Conservation (phyloP, 495 filamentous ascomycete genomes). For the Podospora bellae-mahoneyi region DNA sequence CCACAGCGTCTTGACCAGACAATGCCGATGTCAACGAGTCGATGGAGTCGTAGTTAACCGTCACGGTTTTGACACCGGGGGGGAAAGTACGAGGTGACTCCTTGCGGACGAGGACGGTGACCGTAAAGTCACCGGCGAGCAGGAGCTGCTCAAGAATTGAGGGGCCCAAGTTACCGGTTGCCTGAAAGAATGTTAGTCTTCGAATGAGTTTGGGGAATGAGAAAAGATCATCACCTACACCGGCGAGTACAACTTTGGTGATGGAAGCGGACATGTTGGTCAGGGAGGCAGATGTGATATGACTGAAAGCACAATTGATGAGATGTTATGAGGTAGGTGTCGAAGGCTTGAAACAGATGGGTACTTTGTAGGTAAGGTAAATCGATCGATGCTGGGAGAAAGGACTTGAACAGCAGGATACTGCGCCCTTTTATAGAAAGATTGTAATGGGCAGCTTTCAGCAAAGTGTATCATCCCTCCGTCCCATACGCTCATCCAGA, state of each 20-base stretch:
- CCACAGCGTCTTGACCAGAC: slow-evolving; percentile 51
- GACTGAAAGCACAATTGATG: not conserved
- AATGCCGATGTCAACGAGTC: slow-evolving; percentile 49
- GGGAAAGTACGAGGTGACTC: slow-evolving; percentile 36
- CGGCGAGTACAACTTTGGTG: slow-evolving; percentile 47
- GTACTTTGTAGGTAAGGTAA: not conserved
- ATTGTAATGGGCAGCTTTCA: no score
- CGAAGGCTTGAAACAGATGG: not conserved
- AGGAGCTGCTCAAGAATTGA: slow-evolving; percentile 48
- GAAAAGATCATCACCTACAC: slow-evolving; percentile 33
- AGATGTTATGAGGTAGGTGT: not conserved
- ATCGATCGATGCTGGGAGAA: not conserved
- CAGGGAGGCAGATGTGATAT: not conserved
- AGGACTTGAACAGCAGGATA: no score
- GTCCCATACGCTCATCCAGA: no score
- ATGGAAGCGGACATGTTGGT: slow-evolving; percentile 25
- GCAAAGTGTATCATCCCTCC: no score
- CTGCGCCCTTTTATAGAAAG: no score
- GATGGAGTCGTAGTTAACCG: slow-evolving; percentile 53
- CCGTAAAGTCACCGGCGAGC: slow-evolving; percentile 48
- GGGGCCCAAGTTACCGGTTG: slow-evolving; percentile 53
- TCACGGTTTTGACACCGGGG: slow-evolving; percentile 39
- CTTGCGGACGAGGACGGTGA: slow-evolving; percentile 53
- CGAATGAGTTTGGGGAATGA: not conserved
- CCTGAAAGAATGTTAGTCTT: slow-evolving; percentile 32